Evolutionary conservation across 2,329 filamentous ascomycete species (phyloP).

Genomic region (Pestalotiopsis sp.): DNA sequence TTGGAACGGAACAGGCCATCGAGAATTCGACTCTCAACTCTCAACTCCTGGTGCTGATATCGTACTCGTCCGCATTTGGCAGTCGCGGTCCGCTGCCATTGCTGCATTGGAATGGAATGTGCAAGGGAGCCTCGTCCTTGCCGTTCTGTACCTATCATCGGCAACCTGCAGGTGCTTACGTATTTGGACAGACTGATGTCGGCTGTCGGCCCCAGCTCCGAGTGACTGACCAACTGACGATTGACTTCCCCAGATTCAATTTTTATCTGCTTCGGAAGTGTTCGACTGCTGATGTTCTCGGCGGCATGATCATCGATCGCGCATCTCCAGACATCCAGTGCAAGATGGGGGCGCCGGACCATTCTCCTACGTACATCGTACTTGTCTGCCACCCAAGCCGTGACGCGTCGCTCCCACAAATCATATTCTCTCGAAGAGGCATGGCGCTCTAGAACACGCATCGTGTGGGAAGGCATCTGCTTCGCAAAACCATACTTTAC

Average conservation of each 20-base stretch:
- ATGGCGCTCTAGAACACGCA: too few species aligned
- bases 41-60: neutral
- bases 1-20: neutral
- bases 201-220: neutral
- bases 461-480: too few species aligned
- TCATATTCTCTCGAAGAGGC: too few species aligned
- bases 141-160: neutral
- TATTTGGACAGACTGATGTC: neutral
- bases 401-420: neutral
- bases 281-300: slow-evolving; percentile 1
- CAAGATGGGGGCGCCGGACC: neutral
- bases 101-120: neutral
- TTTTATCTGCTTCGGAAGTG: neutral
- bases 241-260: neutral
- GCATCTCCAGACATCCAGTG: neutral
- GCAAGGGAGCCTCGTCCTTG: neutral
- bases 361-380: neutral
- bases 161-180: neutral
- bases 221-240: neutral
- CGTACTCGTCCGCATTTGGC: neutral
- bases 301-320: slow-evolving; percentile 1
- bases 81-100: neutral
- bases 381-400: neutral
- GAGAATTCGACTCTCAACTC: too few species aligned
- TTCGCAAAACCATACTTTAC: neutral